Evolutionary conservation across 768 basidiomycete genomes (phyloP).

Genomic region (Naganishia onofrii): DNA sequence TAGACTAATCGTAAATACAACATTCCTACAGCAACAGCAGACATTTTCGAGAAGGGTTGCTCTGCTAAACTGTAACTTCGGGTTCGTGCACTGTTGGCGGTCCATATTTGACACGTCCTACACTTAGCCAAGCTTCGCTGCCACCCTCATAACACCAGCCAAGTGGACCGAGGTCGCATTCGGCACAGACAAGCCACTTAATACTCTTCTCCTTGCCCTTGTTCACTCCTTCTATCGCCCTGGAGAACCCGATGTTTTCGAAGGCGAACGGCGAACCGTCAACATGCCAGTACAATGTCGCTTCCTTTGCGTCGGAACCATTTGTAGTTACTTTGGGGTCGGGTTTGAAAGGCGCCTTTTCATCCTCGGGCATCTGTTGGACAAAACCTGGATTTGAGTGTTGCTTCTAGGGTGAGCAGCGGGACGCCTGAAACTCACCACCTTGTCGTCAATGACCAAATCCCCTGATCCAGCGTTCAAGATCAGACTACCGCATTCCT

Average conservation of each 20-base stretch:
- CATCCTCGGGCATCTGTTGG: conserved; percentile 40
- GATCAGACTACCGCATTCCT: conserved; percentile 48
- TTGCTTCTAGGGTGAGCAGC: background rate
- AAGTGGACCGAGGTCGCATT: conserved; percentile 53
- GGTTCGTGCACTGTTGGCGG: background rate
- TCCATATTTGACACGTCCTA: conserved; percentile 21
- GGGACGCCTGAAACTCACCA: conserved; percentile 1
- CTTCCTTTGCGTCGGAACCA: conserved; percentile 2
- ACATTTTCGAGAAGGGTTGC: background rate
- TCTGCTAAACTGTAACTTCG: background rate
- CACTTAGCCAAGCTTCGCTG: conserved; percentile 46
- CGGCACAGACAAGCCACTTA: conserved; percentile 53
- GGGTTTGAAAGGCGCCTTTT: conserved; percentile 39
- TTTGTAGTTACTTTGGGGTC: conserved; percentile 11
- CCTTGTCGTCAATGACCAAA: conserved; percentile 32
- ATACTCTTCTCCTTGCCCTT: conserved; percentile 34
- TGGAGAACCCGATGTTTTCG: conserved; percentile 53
- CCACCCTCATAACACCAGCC: conserved; percentile 52
- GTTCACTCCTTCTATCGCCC: conserved; percentile 28
- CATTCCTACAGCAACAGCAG: background rate
- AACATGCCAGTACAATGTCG: conserved; percentile 43
- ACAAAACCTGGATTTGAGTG: background rate
- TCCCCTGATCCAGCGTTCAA: conserved; percentile 40
- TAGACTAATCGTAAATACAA: background rate
- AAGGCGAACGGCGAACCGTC: conserved; percentile 47